A percentile compares a stretch with the other conserved stretches of the same genome.
Evolutionary conservation across 164 flowering plant genomes (phyloP).

Genomic region (Akebia trifoliata): DNA sequence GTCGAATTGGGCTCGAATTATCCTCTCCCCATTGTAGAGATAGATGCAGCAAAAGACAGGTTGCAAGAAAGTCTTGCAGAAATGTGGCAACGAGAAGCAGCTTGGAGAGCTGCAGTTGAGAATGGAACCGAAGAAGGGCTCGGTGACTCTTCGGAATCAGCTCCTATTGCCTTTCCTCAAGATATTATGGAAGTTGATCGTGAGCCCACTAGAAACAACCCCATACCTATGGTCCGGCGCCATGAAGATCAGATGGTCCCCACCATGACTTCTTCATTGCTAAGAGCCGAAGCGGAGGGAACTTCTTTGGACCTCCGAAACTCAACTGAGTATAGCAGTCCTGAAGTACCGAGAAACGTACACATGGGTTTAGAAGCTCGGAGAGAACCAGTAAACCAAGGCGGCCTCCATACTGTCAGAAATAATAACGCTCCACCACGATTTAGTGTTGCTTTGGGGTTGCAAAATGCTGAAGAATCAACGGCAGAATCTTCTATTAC

Average conservation of each 20-base stretch:
- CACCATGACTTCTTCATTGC: constrained; percentile 64
- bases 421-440: constrained; percentile 25
- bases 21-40: constrained; percentile 77
- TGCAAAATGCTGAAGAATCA: constrained; percentile 50
- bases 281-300: constrained; percentile 59
- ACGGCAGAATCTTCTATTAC: constrained; percentile 73
- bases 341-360: constrained; percentile 65
- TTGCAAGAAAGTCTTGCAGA: constrained; percentile 63
- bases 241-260: constrained; percentile 95
- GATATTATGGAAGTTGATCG: constrained; percentile 74
- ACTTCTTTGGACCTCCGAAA: constrained; percentile 38
- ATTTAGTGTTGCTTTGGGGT: constrained; percentile 23
- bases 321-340: constrained; percentile 40
- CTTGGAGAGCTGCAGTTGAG: constrained; percentile 75
- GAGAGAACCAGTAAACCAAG: no score
- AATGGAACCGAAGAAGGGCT: constrained; percentile 96
- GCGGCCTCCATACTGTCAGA: constrained; percentile 25
- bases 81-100: constrained; percentile 89
- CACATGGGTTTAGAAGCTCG: constrained; percentile 33
- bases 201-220: constrained; percentile 47
- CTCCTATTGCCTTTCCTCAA: constrained; percentile 62
- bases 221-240: constrained; percentile 31
- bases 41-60: constrained; percentile 76
- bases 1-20: constrained; percentile 89
- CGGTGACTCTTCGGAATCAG: constrained; percentile 73